These are phyloP conservation scores for Discostella stelligeroides DNA, from an alignment of 108 stramenopile species.

Conservation along the genomic window DNA sequence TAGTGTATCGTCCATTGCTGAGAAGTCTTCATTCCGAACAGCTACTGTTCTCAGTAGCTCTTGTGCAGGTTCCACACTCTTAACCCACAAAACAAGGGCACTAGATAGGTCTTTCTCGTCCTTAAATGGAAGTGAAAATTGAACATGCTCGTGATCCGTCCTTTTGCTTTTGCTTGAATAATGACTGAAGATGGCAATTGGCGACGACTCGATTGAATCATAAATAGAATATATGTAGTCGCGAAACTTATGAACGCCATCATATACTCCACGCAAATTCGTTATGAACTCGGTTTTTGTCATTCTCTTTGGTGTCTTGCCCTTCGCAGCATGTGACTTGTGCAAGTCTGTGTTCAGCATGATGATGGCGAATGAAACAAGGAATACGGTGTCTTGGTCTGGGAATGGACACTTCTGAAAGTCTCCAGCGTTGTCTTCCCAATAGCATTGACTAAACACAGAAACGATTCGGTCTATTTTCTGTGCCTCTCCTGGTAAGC, in stretches of 20 bases:
- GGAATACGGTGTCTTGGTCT: constrained; percentile 90
- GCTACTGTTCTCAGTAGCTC: constrained; percentile 77
- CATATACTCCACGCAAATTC: constrained; percentile 80
- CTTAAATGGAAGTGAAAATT: constrained; percentile 36
- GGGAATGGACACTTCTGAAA: constrained; percentile 76
- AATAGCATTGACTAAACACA: constrained; percentile 93
- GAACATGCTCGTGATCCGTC: constrained; percentile 22
- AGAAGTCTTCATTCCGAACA: constrained; percentile 57
- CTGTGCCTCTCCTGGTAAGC: constrained; percentile 97
- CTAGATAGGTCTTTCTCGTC: constrained; percentile 37
- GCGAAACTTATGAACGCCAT: constrained; percentile 66
- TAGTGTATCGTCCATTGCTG: constrained; percentile 52
- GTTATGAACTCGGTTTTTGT: constrained; percentile 86
- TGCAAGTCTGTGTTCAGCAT: constrained; percentile 99
- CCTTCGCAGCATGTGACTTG: constrained; percentile 56
- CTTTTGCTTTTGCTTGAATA: constrained; percentile 10
- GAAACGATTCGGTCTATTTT: constrained; percentile 90
- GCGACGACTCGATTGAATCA: constrained; percentile 74
- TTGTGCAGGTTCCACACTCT: constrained; percentile 69
- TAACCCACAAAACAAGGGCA: constrained; percentile 50
- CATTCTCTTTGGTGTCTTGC: constrained; percentile 80
- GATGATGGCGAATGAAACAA: constrained; percentile 95
- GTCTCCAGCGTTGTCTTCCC: constrained; percentile 95
- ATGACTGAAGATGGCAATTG: constrained; percentile 59
- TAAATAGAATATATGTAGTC: constrained; percentile 81